Evolutionary conservation across 108 stramenopile genomes (phyloP).

Genomic region (Parmales sp.): DNA sequence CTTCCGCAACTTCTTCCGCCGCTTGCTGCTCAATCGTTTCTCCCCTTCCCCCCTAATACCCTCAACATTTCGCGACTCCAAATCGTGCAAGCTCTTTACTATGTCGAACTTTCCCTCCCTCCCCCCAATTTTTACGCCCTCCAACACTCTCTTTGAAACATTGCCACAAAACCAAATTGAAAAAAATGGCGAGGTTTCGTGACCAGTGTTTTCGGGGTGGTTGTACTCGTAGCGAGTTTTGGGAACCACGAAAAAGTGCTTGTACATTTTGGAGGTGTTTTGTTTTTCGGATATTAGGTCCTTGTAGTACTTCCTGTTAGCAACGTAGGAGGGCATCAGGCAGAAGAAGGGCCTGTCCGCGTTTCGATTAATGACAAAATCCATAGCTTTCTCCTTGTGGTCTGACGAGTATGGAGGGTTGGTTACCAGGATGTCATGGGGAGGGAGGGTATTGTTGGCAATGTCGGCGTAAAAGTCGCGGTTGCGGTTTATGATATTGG

Average conservation of each 20-base stretch:
- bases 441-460: constrained; percentile 37
- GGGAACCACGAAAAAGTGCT: not conserved
- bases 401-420: constrained; percentile 81
- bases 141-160: no score
- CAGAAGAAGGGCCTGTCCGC: constrained; percentile 55
- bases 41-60: no score
- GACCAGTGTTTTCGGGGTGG: constrained; percentile 74
- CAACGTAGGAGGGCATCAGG: constrained; percentile 78
- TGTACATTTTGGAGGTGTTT: not conserved
- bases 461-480: constrained; percentile 75
- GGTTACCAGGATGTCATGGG: constrained; percentile 63
- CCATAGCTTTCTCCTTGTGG: constrained; percentile 68
- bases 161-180: constrained; percentile 74
- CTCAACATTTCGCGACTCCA: no score
- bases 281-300: not conserved
- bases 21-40: no score
- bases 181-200: constrained; percentile 58
- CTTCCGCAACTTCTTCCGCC: no score
- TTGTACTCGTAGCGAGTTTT: not conserved
- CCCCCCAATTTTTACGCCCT: no score
- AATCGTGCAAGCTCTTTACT: no score
- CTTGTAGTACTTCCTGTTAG: constrained; percentile 53
- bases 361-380: constrained; percentile 39
- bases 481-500: constrained; percentile 47
- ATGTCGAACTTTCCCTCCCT: no score